A percentile compares a stretch with the other conserved stretches of the same genome.
These are phyloP conservation scores for Dothistroma septosporum DNA, from an alignment of 2,329 filamentous ascomycete species.

Conservation along the genomic window DNA sequence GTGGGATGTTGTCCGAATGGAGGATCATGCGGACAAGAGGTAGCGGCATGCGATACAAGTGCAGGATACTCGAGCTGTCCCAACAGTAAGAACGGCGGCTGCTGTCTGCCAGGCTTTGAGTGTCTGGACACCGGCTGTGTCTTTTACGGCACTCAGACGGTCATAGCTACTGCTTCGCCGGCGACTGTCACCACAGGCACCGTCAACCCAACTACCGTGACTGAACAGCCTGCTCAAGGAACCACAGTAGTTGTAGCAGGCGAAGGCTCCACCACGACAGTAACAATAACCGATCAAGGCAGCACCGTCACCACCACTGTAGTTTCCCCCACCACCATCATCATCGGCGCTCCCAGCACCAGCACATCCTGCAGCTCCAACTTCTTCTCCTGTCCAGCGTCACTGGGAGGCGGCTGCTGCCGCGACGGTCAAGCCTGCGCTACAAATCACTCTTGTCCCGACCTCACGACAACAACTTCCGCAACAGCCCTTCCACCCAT, in stretches of 20 bases:
- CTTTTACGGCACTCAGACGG: slow-evolving; percentile 36
- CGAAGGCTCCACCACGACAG: slow-evolving; percentile 25
- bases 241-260: slow-evolving; percentile 20
- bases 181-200: slow-evolving; percentile 25
- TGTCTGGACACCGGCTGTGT: slow-evolving; percentile 69
- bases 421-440: slow-evolving; percentile 44
- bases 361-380: slow-evolving; percentile 40
- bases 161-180: slow-evolving; percentile 25
- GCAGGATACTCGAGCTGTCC: slow-evolving; percentile 62
- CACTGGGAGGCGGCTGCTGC: slow-evolving; percentile 49
- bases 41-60: slow-evolving; percentile 56
- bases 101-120: slow-evolving; percentile 67
- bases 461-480: slow-evolving; percentile 31
- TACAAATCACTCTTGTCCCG: slow-evolving; percentile 36
- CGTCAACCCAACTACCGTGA: slow-evolving; percentile 7
- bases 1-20: slow-evolving; percentile 73
- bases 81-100: slow-evolving; percentile 64
- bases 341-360: slow-evolving; percentile 23
- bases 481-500: slow-evolving; percentile 40
- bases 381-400: slow-evolving; percentile 45
- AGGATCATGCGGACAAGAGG: slow-evolving; percentile 57
- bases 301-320: slow-evolving; percentile 29
- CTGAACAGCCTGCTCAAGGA: background rate
- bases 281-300: slow-evolving; percentile 29
- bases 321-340: slow-evolving; percentile 28